phyloP scores from a whole-genome alignment of 352 stramenopile genomes.

The Nothophytophthora sp. region DNA sequence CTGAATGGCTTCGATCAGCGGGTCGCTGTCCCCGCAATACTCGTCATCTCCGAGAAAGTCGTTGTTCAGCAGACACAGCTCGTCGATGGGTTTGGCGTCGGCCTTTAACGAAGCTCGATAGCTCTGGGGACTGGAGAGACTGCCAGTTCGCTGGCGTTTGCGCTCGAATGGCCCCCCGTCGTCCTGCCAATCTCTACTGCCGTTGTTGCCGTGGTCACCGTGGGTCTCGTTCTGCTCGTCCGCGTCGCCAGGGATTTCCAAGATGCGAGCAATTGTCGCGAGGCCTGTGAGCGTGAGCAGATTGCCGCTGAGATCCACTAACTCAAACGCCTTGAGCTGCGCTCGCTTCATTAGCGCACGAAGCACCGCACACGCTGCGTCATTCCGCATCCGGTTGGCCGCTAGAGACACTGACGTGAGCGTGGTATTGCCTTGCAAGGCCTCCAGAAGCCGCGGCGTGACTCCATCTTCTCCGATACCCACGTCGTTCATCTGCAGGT shows the following conservation, averaged over 20 bases:
- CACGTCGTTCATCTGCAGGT: slow-evolving; percentile 64
- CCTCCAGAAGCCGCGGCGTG: slow-evolving; percentile 41
- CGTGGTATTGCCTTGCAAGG: slow-evolving; percentile 49
- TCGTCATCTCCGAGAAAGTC: slow-evolving; percentile 39
- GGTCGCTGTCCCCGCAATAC: slow-evolving; percentile 19
- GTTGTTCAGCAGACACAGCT: slow-evolving; percentile 75
- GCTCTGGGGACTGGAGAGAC: slow-evolving; percentile 4
- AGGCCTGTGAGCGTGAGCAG: slow-evolving; percentile 61
- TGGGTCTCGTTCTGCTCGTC: background rate
- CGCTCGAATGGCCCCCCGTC: background rate
- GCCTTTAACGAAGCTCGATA: background rate
- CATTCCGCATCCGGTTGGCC: slow-evolving; percentile 70
- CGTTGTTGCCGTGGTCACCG: background rate
- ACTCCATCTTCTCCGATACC: slow-evolving; percentile 56
- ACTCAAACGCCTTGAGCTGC: slow-evolving; percentile 34
- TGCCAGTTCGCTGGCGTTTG: slow-evolving; percentile 36
- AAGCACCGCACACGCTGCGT: slow-evolving; percentile 48
- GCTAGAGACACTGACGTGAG: slow-evolving; percentile 59
- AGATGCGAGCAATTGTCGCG: slow-evolving; percentile 32
- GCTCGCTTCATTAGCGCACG: slow-evolving; percentile 49
- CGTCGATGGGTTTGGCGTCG: slow-evolving; percentile 27
- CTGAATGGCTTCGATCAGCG: slow-evolving; percentile 30
- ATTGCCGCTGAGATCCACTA: slow-evolving; percentile 77
- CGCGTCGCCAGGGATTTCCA: slow-evolving; percentile 17
- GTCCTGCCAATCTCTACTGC: slow-evolving; percentile 2